Percentiles rank a stretch among this genome's conserved stretches.
phyloP scores from a whole-genome alignment of 2,329 filamentous ascomycete species.

The Pseudocercospora fijiensis region DNA sequence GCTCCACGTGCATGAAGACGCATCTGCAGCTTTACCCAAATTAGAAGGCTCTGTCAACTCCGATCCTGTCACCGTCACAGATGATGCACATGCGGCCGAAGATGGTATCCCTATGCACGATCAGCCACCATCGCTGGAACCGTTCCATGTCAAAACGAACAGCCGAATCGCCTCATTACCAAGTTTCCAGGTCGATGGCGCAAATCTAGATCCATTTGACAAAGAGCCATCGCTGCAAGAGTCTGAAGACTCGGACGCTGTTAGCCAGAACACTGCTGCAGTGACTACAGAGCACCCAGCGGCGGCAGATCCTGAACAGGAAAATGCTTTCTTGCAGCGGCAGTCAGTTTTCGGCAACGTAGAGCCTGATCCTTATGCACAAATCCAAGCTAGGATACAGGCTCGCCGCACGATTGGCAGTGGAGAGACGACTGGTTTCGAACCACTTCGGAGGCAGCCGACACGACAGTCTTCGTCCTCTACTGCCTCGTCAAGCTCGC shows the following conservation, averaged over 20 bases:
- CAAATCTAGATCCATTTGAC: constrained; percentile 1
- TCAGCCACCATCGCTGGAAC: neutral
- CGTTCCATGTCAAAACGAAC: neutral
- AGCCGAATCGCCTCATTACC: constrained; percentile 1
- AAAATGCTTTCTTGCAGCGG: neutral
- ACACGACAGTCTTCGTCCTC: constrained; percentile 42
- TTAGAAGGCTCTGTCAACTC: constrained; percentile 8
- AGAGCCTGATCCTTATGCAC: constrained; percentile 34
- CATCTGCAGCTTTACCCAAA: neutral
- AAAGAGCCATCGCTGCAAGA: constrained; percentile 4
- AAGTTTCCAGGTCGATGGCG: neutral
- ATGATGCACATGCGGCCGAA: neutral
- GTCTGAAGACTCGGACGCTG: neutral
- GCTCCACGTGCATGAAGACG: neutral
- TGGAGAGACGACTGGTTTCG: constrained; percentile 29
- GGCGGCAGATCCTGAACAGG: constrained; percentile 2
- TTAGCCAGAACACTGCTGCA: neutral
- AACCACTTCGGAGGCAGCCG: constrained; percentile 43
- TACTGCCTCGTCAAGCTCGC: constrained; percentile 25
- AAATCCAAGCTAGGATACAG: constrained; percentile 38
- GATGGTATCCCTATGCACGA: neutral
- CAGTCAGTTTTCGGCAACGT: neutral
- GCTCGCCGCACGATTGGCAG: constrained; percentile 34
- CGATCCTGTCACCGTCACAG: constrained; percentile 3
- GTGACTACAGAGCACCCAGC: constrained; percentile 15